phyloP scores from a whole-genome alignment of 2,329 filamentous ascomycete species.

The Phaeophleospora eucalypticola region DNA sequence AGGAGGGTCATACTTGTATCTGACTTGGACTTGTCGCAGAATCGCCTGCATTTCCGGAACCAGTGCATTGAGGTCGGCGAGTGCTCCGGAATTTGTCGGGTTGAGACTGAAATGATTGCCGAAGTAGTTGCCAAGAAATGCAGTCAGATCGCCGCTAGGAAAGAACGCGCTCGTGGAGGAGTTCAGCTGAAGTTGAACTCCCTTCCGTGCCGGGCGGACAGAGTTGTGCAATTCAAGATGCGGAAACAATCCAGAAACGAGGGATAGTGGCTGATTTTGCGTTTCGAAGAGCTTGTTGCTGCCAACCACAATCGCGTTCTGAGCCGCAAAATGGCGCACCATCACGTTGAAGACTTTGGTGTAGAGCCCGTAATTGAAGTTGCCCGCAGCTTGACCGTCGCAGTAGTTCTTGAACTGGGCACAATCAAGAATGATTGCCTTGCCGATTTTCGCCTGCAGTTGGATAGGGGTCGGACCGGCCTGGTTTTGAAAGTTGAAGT shows the following conservation, averaged over 20 bases:
- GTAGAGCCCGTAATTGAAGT: background rate
- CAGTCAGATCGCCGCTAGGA: background rate
- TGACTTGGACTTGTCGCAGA: constrained; percentile 1
- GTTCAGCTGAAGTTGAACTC: constrained; percentile 2
- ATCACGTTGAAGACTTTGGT: constrained; percentile 3
- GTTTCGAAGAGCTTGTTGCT: constrained; percentile 1
- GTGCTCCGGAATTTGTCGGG: background rate
- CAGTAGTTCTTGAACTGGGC: background rate
- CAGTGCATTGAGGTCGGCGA: background rate
- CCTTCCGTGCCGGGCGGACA: background rate
- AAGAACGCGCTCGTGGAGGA: background rate
- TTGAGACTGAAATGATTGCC: background rate
- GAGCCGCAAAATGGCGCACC: background rate
- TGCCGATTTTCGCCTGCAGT: no score
- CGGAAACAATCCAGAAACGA: background rate
- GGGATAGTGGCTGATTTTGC: background rate
- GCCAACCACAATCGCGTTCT: background rate
- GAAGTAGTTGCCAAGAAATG: background rate
- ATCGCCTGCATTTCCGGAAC: background rate
- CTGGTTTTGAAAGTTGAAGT: no score
- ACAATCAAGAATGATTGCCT: background rate
- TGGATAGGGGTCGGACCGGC: background rate
- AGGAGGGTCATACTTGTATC: background rate
- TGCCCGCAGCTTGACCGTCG: background rate
- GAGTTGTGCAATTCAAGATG: background rate